Evolutionary conservation across 331 rosid species (phyloP).

Genomic region (Malus hybrid): DNA sequence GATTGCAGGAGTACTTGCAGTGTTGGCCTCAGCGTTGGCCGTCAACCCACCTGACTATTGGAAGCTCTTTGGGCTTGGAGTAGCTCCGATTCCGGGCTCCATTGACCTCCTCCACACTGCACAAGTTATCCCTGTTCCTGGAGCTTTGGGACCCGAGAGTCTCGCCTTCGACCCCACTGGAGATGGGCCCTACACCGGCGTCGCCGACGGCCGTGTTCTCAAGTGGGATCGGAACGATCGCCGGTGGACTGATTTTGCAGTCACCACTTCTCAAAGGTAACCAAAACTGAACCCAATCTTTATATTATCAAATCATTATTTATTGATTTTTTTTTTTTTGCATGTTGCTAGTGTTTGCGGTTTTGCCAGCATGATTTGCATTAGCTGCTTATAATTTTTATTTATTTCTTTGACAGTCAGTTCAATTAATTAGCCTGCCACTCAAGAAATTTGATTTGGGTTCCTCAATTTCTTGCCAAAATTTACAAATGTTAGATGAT

Average conservation of each 20-base stretch:
- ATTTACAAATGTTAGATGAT: neutral
- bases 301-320: no score
- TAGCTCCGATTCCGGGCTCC: slow-evolving; percentile 34
- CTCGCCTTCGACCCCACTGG: slow-evolving; percentile 54
- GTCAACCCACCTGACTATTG: slow-evolving; percentile 7
- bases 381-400: neutral
- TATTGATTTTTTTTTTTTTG: no score
- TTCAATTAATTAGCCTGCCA: neutral
- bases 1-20: slow-evolving; percentile 26
- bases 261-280: slow-evolving; percentile 62
- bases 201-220: slow-evolving; percentile 80
- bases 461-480: neutral
- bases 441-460: neutral
- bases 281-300: neutral
- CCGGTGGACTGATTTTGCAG: slow-evolving; percentile 69
- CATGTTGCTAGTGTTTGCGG: neutral
- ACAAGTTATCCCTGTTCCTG: slow-evolving; percentile 23
- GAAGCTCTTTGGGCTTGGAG: slow-evolving; percentile 1
- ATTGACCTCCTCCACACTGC: slow-evolving; percentile 43
- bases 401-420: neutral
- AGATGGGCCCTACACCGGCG: slow-evolving; percentile 77
- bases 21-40: slow-evolving; percentile 21
- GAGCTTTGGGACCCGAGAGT: slow-evolving; percentile 81
- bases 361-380: neutral
- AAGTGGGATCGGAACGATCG: slow-evolving; percentile 49